A percentile compares a stretch with the other conserved stretches of the same genome.
These are phyloP conservation scores for Ensete ventricosum DNA, from an alignment of 176 grass and related monocot genomes.

Conservation along the genomic window DNA sequence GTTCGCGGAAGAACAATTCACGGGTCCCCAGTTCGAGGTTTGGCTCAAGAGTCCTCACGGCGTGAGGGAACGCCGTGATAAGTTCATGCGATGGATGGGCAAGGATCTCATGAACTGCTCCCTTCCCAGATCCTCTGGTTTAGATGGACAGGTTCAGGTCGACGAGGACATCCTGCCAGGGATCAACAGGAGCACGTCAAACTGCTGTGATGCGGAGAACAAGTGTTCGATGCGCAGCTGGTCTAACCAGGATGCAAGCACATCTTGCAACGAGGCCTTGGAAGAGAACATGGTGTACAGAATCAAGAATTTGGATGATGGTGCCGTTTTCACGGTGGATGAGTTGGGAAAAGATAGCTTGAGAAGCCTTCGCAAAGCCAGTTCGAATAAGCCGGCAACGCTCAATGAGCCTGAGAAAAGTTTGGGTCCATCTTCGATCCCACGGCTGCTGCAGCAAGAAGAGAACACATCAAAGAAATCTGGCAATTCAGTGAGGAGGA, in stretches of 20 bases:
- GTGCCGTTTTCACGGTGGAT: constrained; percentile 51
- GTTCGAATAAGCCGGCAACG: constrained; percentile 10
- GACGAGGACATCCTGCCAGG: constrained; percentile 2
- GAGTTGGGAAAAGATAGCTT: constrained; percentile 42
- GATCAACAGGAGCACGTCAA: constrained; percentile 5
- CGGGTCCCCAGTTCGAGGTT: neutral
- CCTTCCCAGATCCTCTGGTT: neutral
- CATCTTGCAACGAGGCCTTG: constrained; percentile 11
- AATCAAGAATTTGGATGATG: constrained; percentile 40
- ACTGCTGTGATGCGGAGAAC: constrained; percentile 3
- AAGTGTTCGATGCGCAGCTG: constrained; percentile 3
- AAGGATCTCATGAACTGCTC: constrained; percentile 26
- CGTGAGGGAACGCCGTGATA: constrained; percentile 26
- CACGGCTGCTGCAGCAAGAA: constrained; percentile 10
- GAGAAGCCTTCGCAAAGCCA: constrained; percentile 16
- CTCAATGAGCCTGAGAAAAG: constrained; percentile 35
- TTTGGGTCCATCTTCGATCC: constrained; percentile 20
- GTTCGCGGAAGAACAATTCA: neutral
- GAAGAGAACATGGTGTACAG: constrained; percentile 23
- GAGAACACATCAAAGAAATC: constrained; percentile 8
- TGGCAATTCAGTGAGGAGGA: constrained; percentile 23
- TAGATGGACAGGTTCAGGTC: neutral
- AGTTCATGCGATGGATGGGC: constrained; percentile 29
- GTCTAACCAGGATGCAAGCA: neutral
- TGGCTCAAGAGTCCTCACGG: constrained; percentile 19